Conservation (phyloP, 1,284 basidiomycete genomes). For the Boletus semigastroideus region DNA sequence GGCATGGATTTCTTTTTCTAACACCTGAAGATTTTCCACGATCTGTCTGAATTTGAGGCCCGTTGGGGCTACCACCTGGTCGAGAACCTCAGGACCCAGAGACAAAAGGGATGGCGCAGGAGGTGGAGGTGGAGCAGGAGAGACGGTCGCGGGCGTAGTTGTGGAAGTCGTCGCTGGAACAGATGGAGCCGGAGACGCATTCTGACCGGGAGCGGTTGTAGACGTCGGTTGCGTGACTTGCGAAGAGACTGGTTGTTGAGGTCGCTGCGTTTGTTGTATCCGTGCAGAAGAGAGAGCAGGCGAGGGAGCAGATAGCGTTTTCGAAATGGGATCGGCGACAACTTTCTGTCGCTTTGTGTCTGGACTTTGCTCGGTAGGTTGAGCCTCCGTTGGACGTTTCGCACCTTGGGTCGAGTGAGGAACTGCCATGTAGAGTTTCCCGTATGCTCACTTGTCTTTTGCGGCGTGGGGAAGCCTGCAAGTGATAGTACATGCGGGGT, state of each 20-base stretch:
- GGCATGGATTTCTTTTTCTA: slow-evolving; percentile 16
- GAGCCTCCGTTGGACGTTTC: slow-evolving; percentile 28
- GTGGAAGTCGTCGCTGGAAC: neutral
- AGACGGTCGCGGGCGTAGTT: slow-evolving; percentile 9
- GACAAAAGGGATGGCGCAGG: slow-evolving; percentile 9
- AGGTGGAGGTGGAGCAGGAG: slow-evolving; percentile 7
- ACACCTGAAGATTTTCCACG: slow-evolving; percentile 20
- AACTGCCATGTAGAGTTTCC: neutral
- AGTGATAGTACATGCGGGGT: slow-evolving; percentile 47
- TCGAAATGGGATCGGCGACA: slow-evolving; percentile 21
- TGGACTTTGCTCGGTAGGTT: slow-evolving; percentile 26
- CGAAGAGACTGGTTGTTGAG: slow-evolving; percentile 11
- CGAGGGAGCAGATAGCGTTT: slow-evolving; percentile 19
- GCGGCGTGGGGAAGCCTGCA: slow-evolving; percentile 45
- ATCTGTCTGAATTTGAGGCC: slow-evolving; percentile 23
- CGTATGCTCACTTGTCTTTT: slow-evolving; percentile 37
- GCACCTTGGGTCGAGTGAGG: slow-evolving; percentile 24
- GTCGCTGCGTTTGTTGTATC: slow-evolving; percentile 17
- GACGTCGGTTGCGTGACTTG: slow-evolving; percentile 15
- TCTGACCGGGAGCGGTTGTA: slow-evolving; percentile 6
- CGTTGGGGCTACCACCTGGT: slow-evolving; percentile 13
- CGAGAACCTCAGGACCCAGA: slow-evolving; percentile 12
- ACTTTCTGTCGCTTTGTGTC: slow-evolving; percentile 33
- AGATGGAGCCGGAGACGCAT: slow-evolving; percentile 14
- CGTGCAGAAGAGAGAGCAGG: slow-evolving; percentile 26